Base-by-base conservation (phyloP, 192 early-diverging fungal species). In the Kickxella alabastrina region DNA sequence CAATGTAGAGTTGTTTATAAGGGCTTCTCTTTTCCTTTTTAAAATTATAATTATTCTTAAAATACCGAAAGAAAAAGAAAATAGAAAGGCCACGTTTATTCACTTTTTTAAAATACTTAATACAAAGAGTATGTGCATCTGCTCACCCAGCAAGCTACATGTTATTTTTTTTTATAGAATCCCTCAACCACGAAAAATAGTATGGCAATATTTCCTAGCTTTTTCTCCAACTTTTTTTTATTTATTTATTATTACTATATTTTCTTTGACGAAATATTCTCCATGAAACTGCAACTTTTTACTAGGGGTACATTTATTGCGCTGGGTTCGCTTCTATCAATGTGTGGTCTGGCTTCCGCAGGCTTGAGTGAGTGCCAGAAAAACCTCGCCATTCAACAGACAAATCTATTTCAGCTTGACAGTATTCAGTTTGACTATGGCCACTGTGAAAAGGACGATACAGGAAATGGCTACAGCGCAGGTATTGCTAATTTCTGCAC, bases 401-500 rank as follows among this genome's bases (percentile, higher is more conserved):
- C 45, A 4, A 47, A 47, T 24, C 26, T 47, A 2, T 47, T 47
- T 28, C 45, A 47, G 28, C 15, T 47, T 32, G 45, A 19, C 8
- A 5, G 19, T 5, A 47, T 47, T 28, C 45, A 47, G 9, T 31
- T 29, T 19, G 45, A 47, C 26, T 47, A 47, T 47, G 45, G 27
- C 9, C 28, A 47, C 28, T 47, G 45, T 32, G 45, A 17, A 27
- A 28, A 9, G 32, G 45, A 47, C 15, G 29, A 47, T 47, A 32
- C 45, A 19, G 45, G 45, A 6, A 47, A 47, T 19, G 45, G 45
- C 15, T 47, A 4, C 18, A 13, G 27, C 1, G 45, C 45, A 6
- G 45, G 45, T 18, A 47, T 47, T 32, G 29, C 32, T 7, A 47
- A 47, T 19, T 47, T 47, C 28, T 47, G 45, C 45, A 47, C 45